Base-by-base conservation (phyloP, 2,329 filamentous ascomycete species). In the Pyrenophora tritici-repentis region DNA sequence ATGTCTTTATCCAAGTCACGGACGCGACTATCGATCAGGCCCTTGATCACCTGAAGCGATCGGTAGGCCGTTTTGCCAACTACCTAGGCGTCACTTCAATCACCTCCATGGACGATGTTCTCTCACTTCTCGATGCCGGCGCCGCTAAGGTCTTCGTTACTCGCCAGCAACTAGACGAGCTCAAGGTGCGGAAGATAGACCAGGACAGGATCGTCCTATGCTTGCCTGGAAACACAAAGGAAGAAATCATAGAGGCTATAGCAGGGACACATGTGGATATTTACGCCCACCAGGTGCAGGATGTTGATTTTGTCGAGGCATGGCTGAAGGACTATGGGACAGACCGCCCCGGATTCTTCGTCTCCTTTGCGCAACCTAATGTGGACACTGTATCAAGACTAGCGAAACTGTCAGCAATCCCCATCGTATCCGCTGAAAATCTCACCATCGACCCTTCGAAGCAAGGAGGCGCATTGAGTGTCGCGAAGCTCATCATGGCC, bases 101-200 rank as follows among this genome's bases (percentile, higher is more conserved):
- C 33, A 73, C 83, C 26, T 85, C 86, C 9, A 78, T 79, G 47
- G 87, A 91, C 60, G 88, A 95, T 58, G 79, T 97, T 31, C 77
- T 93, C 46, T 83, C 88, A 39, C 81, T 97, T 31, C 84, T 99
- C 48, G 90, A 99, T 72, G 84, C 86, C 58, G 94, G 94, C 53
- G 91, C 91, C 6, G 84, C 86, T 44, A 94, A 88, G 71, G 87
- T 94, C 56, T 94, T 97, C 72, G 89, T 96, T 42, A 82, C 83
- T 14, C 82, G 86, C 40, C 81, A 86, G 49, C 88, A 91, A 70
- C 78, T 95, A 45, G 78, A 79, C 34, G 72, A 76, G 14, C 74
- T 88, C 36, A 75, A 80, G 43, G 62, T 76, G 41, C 74, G 80
- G 60, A 79, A 80, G 24, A 76, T 86, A 36, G 76, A 80, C 52